Evolutionary conservation across 2,329 filamentous ascomycete species (phyloP), one percentile per base, ranked within the genome.

Genomic region (Colletotrichum salicis): DNA sequence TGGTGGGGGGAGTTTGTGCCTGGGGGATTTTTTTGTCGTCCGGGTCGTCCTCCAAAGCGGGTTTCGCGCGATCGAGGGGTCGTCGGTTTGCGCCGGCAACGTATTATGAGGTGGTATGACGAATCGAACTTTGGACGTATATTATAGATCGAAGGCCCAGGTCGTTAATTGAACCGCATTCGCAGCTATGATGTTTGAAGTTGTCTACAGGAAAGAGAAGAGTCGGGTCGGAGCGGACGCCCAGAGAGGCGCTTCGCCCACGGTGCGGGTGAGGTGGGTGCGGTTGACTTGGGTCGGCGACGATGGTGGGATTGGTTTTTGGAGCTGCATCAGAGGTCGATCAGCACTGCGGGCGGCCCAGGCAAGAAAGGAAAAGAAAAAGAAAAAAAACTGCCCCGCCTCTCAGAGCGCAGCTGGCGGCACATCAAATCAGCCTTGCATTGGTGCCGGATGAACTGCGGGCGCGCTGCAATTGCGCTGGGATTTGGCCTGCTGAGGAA

Each of bases 211-310:
- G 41, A 31, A 35, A 45, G 31, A 31, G 37, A 12, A 31, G 37
- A 35, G 59, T 15, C 55, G 33, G 41, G 41, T 19, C 13, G 41
- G 7, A 11, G 41, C 59, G 7, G 59, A 51, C 37, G 41, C 45
- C 37, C 29, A 27, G 48, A 45, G 59, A 62, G 29, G 59, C 45
- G 64, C 41, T 48, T 48, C 37, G 24, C 37, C 37, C 37, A 41
- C 37, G 37, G 37, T 41, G 15, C 15, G 37, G 37, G 37, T 41
- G 15, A 41, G 37, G 37, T 41, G 37, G 27, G 48, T 52, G 63
- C 8, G 57, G 41, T 48, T 63, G 54, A 73, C 61, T 71, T 73
- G 73, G 71, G 73, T 73, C 67, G 73, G 73, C 67, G 73, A 74
- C 73, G 73, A 74, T 70, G 65, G 51, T 60, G 63, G 72, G 54